phyloP scores from a whole-genome alignment of 495 filamentous ascomycete genomes.

The Penicillium nucicola region DNA sequence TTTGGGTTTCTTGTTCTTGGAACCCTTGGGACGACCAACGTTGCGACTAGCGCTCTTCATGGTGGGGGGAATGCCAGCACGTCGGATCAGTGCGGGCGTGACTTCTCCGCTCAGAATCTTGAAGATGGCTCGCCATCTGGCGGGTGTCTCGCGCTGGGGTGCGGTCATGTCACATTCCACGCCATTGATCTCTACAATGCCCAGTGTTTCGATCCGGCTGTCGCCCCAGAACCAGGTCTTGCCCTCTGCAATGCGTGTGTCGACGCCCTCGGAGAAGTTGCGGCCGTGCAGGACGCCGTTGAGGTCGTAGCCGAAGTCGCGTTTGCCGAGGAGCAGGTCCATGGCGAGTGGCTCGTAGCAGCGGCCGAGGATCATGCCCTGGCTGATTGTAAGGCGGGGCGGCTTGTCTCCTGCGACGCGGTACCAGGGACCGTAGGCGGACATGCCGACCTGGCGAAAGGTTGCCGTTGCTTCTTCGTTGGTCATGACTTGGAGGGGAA shows the following conservation, averaged over 20 bases:
- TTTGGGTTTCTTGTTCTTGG: not conserved
- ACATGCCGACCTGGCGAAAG: constrained; percentile 41
- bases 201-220: constrained; percentile 50
- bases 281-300: constrained; percentile 38
- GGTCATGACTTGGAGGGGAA: constrained; percentile 27
- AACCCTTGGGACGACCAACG: not conserved
- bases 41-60: not conserved
- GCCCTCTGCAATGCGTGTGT: constrained; percentile 41
- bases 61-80: not conserved
- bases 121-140: constrained; percentile 44
- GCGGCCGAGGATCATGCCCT: constrained; percentile 50
- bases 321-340: constrained; percentile 37
- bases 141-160: constrained; percentile 33
- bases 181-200: constrained; percentile 51
- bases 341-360: constrained; percentile 51
- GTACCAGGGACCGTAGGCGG: constrained; percentile 48
- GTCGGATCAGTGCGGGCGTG: not conserved
- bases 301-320: constrained; percentile 30
- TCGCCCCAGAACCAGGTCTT: constrained; percentile 58
- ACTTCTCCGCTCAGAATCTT: constrained; percentile 18
- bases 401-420: constrained; percentile 32
- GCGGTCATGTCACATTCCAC: constrained; percentile 43
- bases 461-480: constrained; percentile 26
- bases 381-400: constrained; percentile 37
- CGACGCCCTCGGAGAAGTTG: constrained; percentile 37